These are phyloP conservation scores for Apiospora pterosperma DNA, from an alignment of 2,329 filamentous ascomycete genomes.

Conservation along the genomic window DNA sequence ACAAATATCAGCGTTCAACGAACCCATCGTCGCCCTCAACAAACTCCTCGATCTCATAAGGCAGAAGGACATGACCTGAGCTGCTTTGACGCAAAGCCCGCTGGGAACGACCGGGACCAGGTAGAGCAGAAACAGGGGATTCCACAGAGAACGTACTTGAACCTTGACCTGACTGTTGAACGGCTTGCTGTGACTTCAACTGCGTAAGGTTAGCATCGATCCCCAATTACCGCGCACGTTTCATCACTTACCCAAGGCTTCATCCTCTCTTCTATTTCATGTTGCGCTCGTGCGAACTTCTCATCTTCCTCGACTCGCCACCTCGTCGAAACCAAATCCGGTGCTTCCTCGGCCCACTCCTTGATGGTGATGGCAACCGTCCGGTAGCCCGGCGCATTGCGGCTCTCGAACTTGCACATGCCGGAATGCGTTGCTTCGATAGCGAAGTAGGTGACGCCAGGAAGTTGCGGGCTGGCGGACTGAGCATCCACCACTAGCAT, in stretches of 20 bases:
- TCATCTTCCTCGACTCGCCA: constrained; percentile 61
- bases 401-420: constrained; percentile 44
- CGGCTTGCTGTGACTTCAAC: constrained; percentile 24
- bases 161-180: constrained; percentile 20
- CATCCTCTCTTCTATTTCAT: constrained; percentile 44
- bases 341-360: constrained; percentile 53
- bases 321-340: constrained; percentile 48
- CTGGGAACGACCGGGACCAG: not conserved
- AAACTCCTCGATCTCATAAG: constrained; percentile 30
- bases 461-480: constrained; percentile 66
- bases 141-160: constrained; percentile 25
- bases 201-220: constrained; percentile 14
- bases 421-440: constrained; percentile 41
- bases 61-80: constrained; percentile 22
- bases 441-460: constrained; percentile 69
- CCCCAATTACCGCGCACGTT: not conserved
- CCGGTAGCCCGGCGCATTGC: constrained; percentile 62
- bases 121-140: constrained; percentile 11
- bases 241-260: constrained; percentile 32
- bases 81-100: constrained; percentile 17
- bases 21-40: constrained; percentile 8
- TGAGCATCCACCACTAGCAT: constrained; percentile 65
- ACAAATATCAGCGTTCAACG: constrained; percentile 10
- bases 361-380: constrained; percentile 46
- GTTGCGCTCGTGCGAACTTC: constrained; percentile 37